Conservation (phyloP, 148 eudicot genomes). For the Polygonum aviculare region DNA sequence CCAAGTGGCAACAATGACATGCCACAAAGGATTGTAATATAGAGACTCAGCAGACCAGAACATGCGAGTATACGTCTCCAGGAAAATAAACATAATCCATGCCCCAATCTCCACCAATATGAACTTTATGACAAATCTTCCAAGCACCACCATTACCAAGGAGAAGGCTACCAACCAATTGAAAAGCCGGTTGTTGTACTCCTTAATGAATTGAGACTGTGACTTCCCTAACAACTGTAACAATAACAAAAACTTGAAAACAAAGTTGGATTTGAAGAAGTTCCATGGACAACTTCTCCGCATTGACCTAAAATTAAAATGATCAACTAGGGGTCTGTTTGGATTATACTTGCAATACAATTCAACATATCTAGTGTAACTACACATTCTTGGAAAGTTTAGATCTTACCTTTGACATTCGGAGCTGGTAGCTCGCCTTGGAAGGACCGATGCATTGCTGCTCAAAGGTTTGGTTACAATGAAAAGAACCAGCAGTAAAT, state of each 20-base stretch:
- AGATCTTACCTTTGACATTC: slow-evolving; percentile 69
- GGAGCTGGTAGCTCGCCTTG: slow-evolving; percentile 64
- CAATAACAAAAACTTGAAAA: neutral
- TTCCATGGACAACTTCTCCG: neutral
- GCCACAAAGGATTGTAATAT: slow-evolving; percentile 94
- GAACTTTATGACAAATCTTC: slow-evolving; percentile 80
- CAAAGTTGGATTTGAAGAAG: neutral
- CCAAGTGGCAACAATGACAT: slow-evolving; percentile 79
- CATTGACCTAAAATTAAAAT: neutral
- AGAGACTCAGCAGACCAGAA: slow-evolving; percentile 99
- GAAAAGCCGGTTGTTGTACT: slow-evolving; percentile 87
- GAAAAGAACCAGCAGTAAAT: slow-evolving; percentile 83
- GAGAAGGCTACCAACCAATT: slow-evolving; percentile 98
- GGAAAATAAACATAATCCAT: slow-evolving; percentile 89
- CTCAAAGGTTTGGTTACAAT: slow-evolving; percentile 82
- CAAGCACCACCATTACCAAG: slow-evolving; percentile 89
- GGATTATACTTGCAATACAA: too few relatives aligned
- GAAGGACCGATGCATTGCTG: slow-evolving; percentile 85
- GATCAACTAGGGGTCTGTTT: neutral
- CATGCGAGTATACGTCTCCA: slow-evolving; percentile 96
- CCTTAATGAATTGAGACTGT: slow-evolving; percentile 75
- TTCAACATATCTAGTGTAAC: too few relatives aligned
- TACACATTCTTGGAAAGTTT: neutral
- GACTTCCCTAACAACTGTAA: slow-evolving; percentile 94
- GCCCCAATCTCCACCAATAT: slow-evolving; percentile 85